phyloP scores from a whole-genome alignment of 768 basidiomycete species.

The Lentinula detonsa region DNA sequence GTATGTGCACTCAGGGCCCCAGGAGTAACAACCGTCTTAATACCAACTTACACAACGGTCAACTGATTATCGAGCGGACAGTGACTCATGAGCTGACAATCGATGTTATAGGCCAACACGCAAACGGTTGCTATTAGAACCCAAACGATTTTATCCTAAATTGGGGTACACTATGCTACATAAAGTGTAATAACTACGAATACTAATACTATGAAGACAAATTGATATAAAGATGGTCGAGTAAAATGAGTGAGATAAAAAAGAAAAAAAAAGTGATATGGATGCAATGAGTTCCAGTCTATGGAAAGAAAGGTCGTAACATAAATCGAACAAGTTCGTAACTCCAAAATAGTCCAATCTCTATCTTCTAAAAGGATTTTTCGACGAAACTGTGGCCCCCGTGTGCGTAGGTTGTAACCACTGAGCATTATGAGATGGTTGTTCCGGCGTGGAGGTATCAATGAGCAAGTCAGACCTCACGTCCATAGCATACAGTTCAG shows the following conservation, averaged over 20 bases:
- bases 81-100: not conserved
- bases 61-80: not conserved
- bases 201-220: not conserved
- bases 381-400: slow-evolving; percentile 39
- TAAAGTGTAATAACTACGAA: not conserved
- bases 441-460: slow-evolving; percentile 14
- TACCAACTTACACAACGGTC: too few species aligned
- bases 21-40: not conserved
- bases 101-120: not conserved
- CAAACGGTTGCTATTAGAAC: not conserved
- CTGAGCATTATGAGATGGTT: slow-evolving; percentile 28
- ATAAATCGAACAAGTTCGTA: not conserved
- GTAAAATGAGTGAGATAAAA: not conserved
- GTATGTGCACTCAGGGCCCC: not conserved
- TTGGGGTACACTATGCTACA: not conserved
- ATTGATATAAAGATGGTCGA: not conserved
- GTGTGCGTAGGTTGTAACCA: slow-evolving; percentile 29
- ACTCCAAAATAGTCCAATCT: slow-evolving; percentile 1
- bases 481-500: slow-evolving; percentile 52
- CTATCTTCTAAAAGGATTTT: slow-evolving; percentile 50
- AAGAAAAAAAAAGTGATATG: not conserved
- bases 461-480: slow-evolving; percentile 2
- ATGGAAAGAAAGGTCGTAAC: not conserved
- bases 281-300: slow-evolving; percentile 1
- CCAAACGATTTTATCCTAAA: not conserved